Percentiles rank a stretch among this genome's conserved stretches.
Conservation (phyloP, 345 rosid genomes). For the Isatis tinctoria region DNA sequence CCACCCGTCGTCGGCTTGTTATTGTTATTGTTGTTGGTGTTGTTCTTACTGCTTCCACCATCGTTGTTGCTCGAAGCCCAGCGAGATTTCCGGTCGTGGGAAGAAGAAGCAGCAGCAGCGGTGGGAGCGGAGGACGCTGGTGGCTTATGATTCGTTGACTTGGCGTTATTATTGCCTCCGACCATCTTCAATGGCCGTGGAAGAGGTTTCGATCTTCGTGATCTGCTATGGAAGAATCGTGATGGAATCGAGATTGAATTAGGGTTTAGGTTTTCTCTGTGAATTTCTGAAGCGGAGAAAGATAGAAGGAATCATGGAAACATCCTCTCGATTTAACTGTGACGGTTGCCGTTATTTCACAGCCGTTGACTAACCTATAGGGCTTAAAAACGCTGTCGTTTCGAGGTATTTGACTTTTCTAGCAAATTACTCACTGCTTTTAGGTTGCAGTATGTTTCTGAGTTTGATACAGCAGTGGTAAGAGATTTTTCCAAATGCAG, state of each 20-base stretch:
- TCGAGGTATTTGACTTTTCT: background rate
- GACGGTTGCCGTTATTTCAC: background rate
- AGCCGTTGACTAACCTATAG: background rate
- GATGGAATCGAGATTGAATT: background rate
- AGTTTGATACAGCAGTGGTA: no score
- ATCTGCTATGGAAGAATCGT: background rate
- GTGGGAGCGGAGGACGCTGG: slow-evolving; percentile 32
- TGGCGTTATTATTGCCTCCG: slow-evolving; percentile 43
- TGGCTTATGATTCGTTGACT: slow-evolving; percentile 38
- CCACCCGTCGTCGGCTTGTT: slow-evolving; percentile 19
- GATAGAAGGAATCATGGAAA: no score
- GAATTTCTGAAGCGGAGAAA: background rate
- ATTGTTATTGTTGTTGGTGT: slow-evolving; percentile 10
- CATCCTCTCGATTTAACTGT: background rate
- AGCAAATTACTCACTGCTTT: background rate
- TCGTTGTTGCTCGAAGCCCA: slow-evolving; percentile 44
- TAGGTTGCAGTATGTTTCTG: background rate
- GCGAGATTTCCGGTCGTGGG: slow-evolving; percentile 54
- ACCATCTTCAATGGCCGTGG: slow-evolving; percentile 42
- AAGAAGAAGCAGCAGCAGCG: slow-evolving; percentile 19
- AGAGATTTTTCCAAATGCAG: no score
- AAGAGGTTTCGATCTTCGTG: background rate
- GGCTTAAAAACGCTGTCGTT: background rate
- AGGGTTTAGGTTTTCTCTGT: background rate
- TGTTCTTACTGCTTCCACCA: slow-evolving; percentile 24